Conservation (phyloP, 768 basidiomycete species). For the Cubamyces lactineus region DNA sequence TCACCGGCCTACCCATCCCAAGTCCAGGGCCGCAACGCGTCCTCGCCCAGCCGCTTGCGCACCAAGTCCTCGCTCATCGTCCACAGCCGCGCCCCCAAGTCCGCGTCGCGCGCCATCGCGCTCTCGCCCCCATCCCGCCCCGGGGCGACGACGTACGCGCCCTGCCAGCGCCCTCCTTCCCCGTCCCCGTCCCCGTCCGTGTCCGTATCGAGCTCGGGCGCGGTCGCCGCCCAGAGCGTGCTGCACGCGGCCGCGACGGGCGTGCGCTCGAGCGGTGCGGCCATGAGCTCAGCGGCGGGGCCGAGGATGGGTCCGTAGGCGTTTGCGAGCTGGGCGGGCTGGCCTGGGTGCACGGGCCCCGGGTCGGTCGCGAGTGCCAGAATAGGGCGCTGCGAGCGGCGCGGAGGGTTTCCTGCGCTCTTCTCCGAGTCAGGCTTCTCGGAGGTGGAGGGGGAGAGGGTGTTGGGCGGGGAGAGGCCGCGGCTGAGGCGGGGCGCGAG, state of each 20-base stretch:
- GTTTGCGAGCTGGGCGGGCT: slow-evolving; percentile 34
- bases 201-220: slow-evolving; percentile 30
- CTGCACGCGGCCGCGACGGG: slow-evolving; percentile 33
- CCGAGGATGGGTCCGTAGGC: slow-evolving; percentile 32
- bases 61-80: slow-evolving; percentile 37
- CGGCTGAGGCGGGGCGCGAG: slow-evolving; percentile 26
- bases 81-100: slow-evolving; percentile 36
- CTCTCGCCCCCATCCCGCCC: slow-evolving; percentile 29
- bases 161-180: slow-evolving; percentile 24
- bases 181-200: neutral
- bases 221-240: slow-evolving; percentile 39
- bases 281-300: slow-evolving; percentile 27
- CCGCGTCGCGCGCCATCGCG: slow-evolving; percentile 29
- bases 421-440: too few relatives aligned
- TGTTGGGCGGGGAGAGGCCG: too few relatives aligned
- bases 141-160: slow-evolving; percentile 34
- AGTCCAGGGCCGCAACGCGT: slow-evolving; percentile 32
- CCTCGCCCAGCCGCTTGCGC: slow-evolving; percentile 28
- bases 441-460: too few relatives aligned
- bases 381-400: slow-evolving; percentile 30
- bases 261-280: slow-evolving; percentile 34
- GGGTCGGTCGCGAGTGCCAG: slow-evolving; percentile 35
- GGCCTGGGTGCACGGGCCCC: slow-evolving; percentile 34
- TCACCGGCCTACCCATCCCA: neutral
- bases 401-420: slow-evolving; percentile 2